phyloP scores from a whole-genome alignment of 2,329 filamentous ascomycete genomes.

The Exserohilum turcica region DNA sequence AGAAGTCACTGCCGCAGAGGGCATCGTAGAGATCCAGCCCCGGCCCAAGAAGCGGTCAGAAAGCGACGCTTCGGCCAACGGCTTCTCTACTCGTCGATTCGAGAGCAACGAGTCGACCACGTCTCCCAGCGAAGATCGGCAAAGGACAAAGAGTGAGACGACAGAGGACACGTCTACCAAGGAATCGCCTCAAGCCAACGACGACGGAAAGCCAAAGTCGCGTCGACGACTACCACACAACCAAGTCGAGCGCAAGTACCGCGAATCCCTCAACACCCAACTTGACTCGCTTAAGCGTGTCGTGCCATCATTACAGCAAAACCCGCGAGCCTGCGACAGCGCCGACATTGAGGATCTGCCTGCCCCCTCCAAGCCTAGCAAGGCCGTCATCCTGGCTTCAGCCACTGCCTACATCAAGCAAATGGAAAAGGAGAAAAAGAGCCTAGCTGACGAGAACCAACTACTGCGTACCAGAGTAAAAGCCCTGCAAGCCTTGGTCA shows the following conservation, averaged over 20 bases:
- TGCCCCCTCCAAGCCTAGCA: slow-evolving; percentile 50
- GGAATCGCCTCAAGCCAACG: slow-evolving; percentile 25
- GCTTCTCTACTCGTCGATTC: slow-evolving; percentile 40
- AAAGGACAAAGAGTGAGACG: slow-evolving; percentile 42
- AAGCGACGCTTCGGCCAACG: slow-evolving; percentile 37
- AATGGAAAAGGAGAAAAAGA: slow-evolving; percentile 51
- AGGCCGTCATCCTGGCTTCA: slow-evolving; percentile 54
- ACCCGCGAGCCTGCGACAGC: slow-evolving; percentile 41
- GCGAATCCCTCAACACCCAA: slow-evolving; percentile 54
- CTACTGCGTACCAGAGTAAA: slow-evolving; percentile 48
- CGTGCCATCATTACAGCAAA: slow-evolving; percentile 49
- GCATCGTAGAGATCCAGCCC: slow-evolving; percentile 46
- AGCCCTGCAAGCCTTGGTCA: slow-evolving; percentile 52
- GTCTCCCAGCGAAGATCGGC: slow-evolving; percentile 22
- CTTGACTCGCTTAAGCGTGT: slow-evolving; percentile 50
- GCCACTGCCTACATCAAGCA: slow-evolving; percentile 55
- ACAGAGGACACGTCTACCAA: slow-evolving; percentile 35
- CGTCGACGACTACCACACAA: slow-evolving; percentile 50
- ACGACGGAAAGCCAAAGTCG: slow-evolving; percentile 40
- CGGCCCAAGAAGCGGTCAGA: slow-evolving; percentile 45
- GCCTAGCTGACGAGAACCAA: slow-evolving; percentile 47
- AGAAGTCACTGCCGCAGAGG: slow-evolving; percentile 43
- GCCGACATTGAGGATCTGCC: slow-evolving; percentile 53
- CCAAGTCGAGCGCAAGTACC: slow-evolving; percentile 55
- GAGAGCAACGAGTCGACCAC: slow-evolving; percentile 24